Evolutionary conservation across 257 asterid species (phyloP), one percentile per base, ranked within the genome.

Genomic region (Lycium barbarum): DNA sequence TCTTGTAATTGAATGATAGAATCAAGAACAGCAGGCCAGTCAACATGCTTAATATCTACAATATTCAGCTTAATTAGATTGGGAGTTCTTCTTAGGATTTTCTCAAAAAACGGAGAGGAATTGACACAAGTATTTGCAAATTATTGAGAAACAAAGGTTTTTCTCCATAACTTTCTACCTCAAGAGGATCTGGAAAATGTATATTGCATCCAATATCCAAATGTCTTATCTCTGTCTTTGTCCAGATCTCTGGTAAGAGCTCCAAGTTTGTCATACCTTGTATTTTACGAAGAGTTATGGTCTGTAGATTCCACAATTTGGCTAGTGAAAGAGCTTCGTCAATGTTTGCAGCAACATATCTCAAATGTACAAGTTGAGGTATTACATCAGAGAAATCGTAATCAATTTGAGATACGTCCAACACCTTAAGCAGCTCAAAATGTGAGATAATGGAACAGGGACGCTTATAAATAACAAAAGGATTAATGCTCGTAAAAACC

Each of bases 361-460:
- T 68, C 49, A 68, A 68, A 38, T 35, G 49, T 26, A 35, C 43
- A 3, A 68, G 20, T 0, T 15, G 1, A 26, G 43, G 10, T 12
- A 68, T 33, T 1, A 26, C 8, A 68, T 11, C 6, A 5, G 10
- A 17, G 9, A 68, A 68, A 67, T 67, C 47, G 26, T 3, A 26
- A 67, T 20, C 7, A 5, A 10, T 13, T 9, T 13, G 8, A 9
- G 45, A 67, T 2, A 26, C 5, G 9, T 80, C 70, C 54, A 80
- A 80, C 53, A 74, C 83, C 51, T 54, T 55, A 80, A 80, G 66
- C 3, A 57, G 70, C 68, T 33, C 57, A 33, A 59, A 80, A 36
- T 11, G 9, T 11, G 76, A 67, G 15, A 12, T 1, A 6, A 4
- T 33, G 17, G 76, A 18, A 26, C 43, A 67, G 26, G 45, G 45